Base-by-base conservation (phyloP, 108 stramenopile genomes). In the Stephanodiscus triporus region DNA sequence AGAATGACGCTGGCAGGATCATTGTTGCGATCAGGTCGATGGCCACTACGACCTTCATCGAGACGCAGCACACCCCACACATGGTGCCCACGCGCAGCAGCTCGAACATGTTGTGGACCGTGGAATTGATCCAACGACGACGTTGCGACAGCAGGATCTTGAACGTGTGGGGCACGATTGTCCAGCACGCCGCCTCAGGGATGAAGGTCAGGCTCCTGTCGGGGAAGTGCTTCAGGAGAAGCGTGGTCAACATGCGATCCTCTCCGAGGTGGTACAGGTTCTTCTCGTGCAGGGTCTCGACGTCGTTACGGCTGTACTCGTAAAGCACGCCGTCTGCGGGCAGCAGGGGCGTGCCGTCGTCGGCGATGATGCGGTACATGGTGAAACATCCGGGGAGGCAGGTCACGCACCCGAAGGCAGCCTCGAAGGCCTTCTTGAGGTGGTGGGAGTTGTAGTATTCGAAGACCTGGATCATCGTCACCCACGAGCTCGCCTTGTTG, bases 301-400 rank as follows among this genome's bases (percentile, higher is more conserved):
- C 68, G 47, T 85, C 80, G 65, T 85, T 85, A 9, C 80, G 68
- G 20, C 72, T 32, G 45, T 85, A 85, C 30, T 81, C 62, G 38
- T 78, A 72, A 23, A 73, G 66, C 10, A 85, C 75, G 22, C 32
- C 23, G 38, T 85, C 84, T 0, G 62, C 61, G 0, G 80, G 55
- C 45, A 85, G 72, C 13, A 80, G 62, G 22, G 80, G 76, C 20
- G 63, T 75, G 19, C 81, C 76, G 50, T 82, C 76, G 32, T 82
- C 72, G 20, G 72, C 63, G 61, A 84, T 66, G 22, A 84, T 65
- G 36, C 84, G 79, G 38, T 82, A 86, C 85, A 86, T 86, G 45
- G 85, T 86, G 70, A 86, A 86, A 62, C 85, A 86, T 53, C 85
- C 85, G 37, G 85, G 85, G 9, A 86, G 66, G 68, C 86, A 86